Conservation (phyloP, 23 red algal genomes). For the Gracilaria gracilis region DNA sequence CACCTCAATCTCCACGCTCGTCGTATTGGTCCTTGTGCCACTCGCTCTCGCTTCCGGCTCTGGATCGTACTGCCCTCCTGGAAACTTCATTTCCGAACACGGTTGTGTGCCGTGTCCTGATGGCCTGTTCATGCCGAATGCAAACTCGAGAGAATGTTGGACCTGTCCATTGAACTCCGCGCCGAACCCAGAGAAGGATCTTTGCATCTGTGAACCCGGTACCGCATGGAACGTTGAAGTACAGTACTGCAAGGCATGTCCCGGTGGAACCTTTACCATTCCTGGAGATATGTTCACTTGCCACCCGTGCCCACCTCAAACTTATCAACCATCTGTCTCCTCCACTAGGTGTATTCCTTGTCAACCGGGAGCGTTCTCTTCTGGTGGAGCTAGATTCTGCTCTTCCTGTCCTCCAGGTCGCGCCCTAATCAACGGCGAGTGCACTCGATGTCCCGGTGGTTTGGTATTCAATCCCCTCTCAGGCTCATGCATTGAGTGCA, state of each 20-base stretch:
- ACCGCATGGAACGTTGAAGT: not conserved
- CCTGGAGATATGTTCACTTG: conserved; percentile 24
- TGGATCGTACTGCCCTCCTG: not conserved
- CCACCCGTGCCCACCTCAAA: not conserved
- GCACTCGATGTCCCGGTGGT: not conserved
- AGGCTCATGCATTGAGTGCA: not conserved
- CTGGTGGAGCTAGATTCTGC: not conserved
- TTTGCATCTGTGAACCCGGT: conserved; percentile 12
- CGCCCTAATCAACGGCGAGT: not conserved
- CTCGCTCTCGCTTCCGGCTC: not conserved
- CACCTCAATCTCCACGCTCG: not conserved
- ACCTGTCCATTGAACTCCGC: not conserved
- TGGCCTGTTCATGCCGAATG: conserved; percentile 8
- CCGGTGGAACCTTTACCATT: not conserved
- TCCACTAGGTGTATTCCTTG: not conserved
- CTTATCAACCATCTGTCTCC: not conserved
- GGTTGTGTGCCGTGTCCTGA: conserved; percentile 1
- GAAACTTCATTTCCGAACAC: conserved; percentile 6
- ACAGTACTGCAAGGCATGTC: not conserved
- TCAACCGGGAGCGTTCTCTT: not conserved
- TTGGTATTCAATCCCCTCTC: not conserved
- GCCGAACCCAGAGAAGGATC: not conserved
- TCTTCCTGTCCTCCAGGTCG: not conserved
- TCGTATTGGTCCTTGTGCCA: not conserved
- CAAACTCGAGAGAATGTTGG: conserved; percentile 1